Base-by-base conservation (phyloP, 139 green algal species). In the Tetraselmis chui region DNA sequence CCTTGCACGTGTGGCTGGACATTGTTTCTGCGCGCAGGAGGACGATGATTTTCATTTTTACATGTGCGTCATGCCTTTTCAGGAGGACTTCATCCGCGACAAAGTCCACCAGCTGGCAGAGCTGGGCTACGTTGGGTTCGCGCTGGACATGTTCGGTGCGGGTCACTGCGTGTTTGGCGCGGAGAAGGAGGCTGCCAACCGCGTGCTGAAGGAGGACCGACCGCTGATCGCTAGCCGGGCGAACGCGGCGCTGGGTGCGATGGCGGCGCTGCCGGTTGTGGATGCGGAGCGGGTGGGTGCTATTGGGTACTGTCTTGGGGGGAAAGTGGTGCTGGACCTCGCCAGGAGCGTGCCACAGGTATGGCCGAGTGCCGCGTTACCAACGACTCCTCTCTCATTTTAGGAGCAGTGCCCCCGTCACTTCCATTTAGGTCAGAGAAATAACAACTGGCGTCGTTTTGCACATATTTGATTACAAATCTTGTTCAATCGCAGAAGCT, bases 71-170 rank as follows among this genome's bases (percentile, higher is more conserved):
- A n/a, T n/a, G n/a, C 18, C 45, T 67, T 18, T 25, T 31, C 80
- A 84, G 29, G 80, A 84, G 32, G 28, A 28, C 23, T 84, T 84
- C 58, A 84, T 84, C 32, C 11, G 30, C 2, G 80, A 84, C 28
- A 84, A 84, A 25, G 80, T 81, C 59, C 28, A 79, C n/a, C 30
- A 29, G 59, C 59, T 84, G 45, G 80, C 80, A 2, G 24, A 2
- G 18, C 23, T 84, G 28, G 80, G 80, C 18, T 84, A 84, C 74
- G 59, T 84, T 2, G 32, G 29, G 2, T 84, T 84, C 32, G 80
- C 80, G 24, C 59, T 84, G 2, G 80, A 84, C 74, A 81, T 84
- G 80, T 84, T 84, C 32, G 80, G 80, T 5, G 79, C 79, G 23
- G 79, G 79, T 2, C 45, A 82, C 45, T 78, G 32, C 29, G 79